Evolutionary conservation across 2,329 filamentous ascomycete genomes (phyloP), one percentile per base, ranked within the genome.

Genomic region (Aspergillus aculeatinus): DNA sequence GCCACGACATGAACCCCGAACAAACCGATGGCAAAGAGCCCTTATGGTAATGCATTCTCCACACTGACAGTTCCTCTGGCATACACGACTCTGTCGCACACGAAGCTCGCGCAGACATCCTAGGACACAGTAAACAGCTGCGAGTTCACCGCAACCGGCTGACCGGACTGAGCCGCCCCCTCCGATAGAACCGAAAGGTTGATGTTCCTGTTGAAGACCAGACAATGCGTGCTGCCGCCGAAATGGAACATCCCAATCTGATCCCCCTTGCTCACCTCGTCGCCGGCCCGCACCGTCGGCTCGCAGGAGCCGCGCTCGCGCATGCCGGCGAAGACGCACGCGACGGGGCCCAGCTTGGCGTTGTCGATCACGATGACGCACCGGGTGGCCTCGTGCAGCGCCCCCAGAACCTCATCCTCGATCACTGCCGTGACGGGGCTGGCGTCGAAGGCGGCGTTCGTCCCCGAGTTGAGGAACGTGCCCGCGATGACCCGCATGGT

Each of bases 211-310:
- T 23, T 23, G 23, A 23, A 23, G 23, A 23, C 4, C 0, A 57
- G 48, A 27, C 52, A 56, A 31, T 59, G 59, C n/a, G 57, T 54
- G 27, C 57, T 57, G 16, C 53, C 60, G 9, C 60, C 60, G 44
- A 50, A 59, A 23, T 62, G 57, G n/a, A 62, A 62, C 52, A 52
- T 47, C 0, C 60, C 57, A 12, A 62, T 6, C 31, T 60, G 21
- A 21, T 59, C 39, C 6, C 53, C 60, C 12, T 55, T 50, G 4
- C 16, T 10, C 2, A 55, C 57, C n/a, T 33, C 6, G 7, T 57
- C 35, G 5, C 33, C 53, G 11, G 35, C 31, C 3, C 19, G 12
- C 12, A 59, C 57, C 5, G 33, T 50, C 4, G 50, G 33, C 44
- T 62, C 60, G 19, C 60, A 62, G 7, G 57, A 53, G 14, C 51